Evolutionary conservation across 2,329 filamentous ascomycete genomes (phyloP), one percentile per base, ranked within the genome.

Genomic region (Epicoccum sorghinum): DNA sequence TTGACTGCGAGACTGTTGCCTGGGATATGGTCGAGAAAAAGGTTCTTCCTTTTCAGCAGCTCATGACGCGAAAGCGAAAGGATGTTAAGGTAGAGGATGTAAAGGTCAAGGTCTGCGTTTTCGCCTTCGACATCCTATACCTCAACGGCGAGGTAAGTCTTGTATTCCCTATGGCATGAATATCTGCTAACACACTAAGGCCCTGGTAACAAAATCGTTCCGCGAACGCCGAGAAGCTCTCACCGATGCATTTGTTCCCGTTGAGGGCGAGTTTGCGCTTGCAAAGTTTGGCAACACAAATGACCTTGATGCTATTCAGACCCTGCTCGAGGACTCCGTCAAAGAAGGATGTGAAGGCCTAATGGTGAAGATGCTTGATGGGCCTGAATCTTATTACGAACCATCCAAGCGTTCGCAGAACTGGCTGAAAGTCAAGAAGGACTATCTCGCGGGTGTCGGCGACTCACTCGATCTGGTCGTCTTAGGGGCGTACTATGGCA

Each of bases 291-390:
- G 92, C 79, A 83, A 99, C 69, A 90, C 90, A 9, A 90, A 88
- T 66, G 91, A 97, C 63, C 82, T 99, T 3, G 93, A 98, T 47
- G 91, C 96, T 68, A 99, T 99, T 49, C 93, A 98, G 70, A 83
- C 82, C 1, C 89, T 99, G 67, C 82, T 99, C 2, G 95, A 99
- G 68, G 93, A 98, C 55, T 95, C 90, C 67, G 89, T 99, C 60
- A 96, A 96, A 75, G 91, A 93, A 2, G 96, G 91, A 0, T 99
- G 95, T 70, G 95, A 99, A 79, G 95, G 95, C 9, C 81, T 99
- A 47, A 99, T 99, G 95, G 95, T 99, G 12, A 99, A 99, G 80
- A 99, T 99, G 95, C 79, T 99, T 55, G 93, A 98, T 72, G 95
- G 93, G 0, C 80, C 85, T 6, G 93, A 97, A 75, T 96, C 91